These are phyloP conservation scores for Xerocomus potaroensis DNA, from an alignment of 768 basidiomycete species.

Conservation along the genomic window DNA sequence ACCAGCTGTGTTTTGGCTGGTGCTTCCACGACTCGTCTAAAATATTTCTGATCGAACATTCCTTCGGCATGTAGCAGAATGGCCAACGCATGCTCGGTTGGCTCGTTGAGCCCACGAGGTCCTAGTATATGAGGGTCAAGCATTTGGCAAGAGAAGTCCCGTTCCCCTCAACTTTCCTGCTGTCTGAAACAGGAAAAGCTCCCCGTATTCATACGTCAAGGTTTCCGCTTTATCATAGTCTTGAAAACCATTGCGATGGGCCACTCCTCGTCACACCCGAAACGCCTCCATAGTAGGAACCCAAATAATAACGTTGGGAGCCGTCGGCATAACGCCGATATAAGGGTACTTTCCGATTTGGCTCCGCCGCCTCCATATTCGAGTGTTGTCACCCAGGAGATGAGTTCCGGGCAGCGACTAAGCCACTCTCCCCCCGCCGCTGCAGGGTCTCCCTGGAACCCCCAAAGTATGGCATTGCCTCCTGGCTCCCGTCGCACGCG, in stretches of 20 bases:
- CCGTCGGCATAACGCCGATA: neutral
- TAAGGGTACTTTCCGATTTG: conserved; percentile 4
- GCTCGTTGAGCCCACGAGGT: neutral
- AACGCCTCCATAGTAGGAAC: neutral
- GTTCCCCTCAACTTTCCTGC: too few species aligned
- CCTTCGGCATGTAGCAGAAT: neutral
- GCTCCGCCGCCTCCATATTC: conserved; percentile 26
- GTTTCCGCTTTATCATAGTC: too few species aligned
- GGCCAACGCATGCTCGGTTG: neutral
- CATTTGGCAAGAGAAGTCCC: too few species aligned
- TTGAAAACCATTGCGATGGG: conserved; percentile 8
- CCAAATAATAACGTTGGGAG: neutral
- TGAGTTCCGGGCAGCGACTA: neutral
- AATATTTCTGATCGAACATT: neutral
- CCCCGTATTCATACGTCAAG: neutral
- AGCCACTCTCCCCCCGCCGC: conserved; percentile 3
- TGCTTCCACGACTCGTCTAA: too few species aligned
- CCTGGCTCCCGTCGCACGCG: conserved; percentile 19
- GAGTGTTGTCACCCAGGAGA: conserved; percentile 6
- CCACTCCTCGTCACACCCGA: conserved; percentile 12
- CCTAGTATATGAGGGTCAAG: neutral
- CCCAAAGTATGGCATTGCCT: conserved; percentile 18
- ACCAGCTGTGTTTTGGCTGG: too few species aligned
- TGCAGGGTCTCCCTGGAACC: conserved; percentile 3
- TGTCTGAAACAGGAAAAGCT: too few species aligned